Percentiles rank a stretch among this genome's conserved stretches.
Conservation (phyloP, 75 land plant species). For the Azolla pinnata region DNA sequence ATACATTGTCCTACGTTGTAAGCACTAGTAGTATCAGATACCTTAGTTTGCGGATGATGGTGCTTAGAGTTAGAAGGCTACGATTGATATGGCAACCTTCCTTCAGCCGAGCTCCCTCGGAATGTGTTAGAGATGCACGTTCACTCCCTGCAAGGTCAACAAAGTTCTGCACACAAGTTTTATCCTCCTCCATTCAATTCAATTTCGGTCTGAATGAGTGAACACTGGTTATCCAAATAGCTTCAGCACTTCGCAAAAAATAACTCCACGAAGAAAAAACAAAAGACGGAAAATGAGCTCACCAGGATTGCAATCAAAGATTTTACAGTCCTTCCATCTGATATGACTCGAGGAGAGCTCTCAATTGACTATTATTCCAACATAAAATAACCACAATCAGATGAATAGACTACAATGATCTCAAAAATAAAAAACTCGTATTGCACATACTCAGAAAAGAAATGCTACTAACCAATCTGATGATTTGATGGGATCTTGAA, state of each 20-base stretch:
- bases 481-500: constrained; percentile 84
- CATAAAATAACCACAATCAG: not conserved
- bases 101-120: constrained; percentile 70
- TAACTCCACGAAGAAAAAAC: not conserved
- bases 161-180: too few relatives aligned
- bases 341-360: constrained; percentile 44
- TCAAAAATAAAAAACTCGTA: not conserved
- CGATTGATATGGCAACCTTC: constrained; percentile 92
- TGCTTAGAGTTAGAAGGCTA: constrained; percentile 74
- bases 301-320: constrained; percentile 73
- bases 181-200: too few relatives aligned
- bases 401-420: not conserved
- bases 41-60: constrained; percentile 89
- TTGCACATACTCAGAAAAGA: not conserved
- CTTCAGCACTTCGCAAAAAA: not conserved
- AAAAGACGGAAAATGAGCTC: constrained; percentile 4
- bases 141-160: constrained; percentile 94
- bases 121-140: constrained; percentile 67
- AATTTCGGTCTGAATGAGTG: not conserved
- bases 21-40: constrained; percentile 4
- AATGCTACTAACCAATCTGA: constrained; percentile 53
- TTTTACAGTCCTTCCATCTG: constrained; percentile 35
- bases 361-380: constrained; percentile 45
- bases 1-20: not conserved
- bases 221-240: not conserved